Evolutionary conservation across 2,329 filamentous ascomycete species (phyloP), one percentile per base, ranked within the genome.

Genomic region (Sodiomyces alkalinus): DNA sequence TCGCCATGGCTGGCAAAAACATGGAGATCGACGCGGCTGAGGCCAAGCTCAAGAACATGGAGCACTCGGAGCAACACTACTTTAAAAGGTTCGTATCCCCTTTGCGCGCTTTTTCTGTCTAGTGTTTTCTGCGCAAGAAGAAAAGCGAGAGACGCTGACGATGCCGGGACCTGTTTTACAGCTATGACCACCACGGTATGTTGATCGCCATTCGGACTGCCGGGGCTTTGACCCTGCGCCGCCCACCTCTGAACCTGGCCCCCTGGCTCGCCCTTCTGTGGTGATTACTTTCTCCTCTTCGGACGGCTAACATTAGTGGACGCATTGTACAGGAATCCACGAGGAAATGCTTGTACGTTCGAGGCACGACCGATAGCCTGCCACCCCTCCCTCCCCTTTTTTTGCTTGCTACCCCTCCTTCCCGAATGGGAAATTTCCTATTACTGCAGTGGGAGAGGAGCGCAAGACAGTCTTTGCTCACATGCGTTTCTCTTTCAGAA

Each of bases 51-150:
- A 74, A 76, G 51, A 54, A 61, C 44, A 76, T 93, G 69, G 79
- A 81, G 52, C 86, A 93, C 62, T 90, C 86, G 39, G 90, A 98
- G 67, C 85, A 92, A 56, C 90, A 96, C 58, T 98, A 96, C 67
- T 96, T 96, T 65, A 96, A 94, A 63, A 93, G 85, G 86, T 92
- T 35, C 38, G 44, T 52, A 14, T 14, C 4, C 22, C 27, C 17
- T 18, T 33, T 28, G 30, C 8, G n/a, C 10, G 21, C n/a, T n/a
- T n/a, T n/a, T n/a, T n/a, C n/a, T n/a, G n/a, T n/a, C n/a, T n/a
- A n/a, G n/a, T n/a, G n/a, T n/a, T n/a, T n/a, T n/a, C n/a, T n/a
- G n/a, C n/a, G n/a, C n/a, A n/a, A n/a, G n/a, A n/a, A n/a, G n/a
- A n/a, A n/a, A n/a, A n/a, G n/a, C n/a, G n/a, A n/a, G n/a, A n/a